phyloP scores from a whole-genome alignment of 306 rosid genomes.

The Astragalus glycyphyllos region DNA sequence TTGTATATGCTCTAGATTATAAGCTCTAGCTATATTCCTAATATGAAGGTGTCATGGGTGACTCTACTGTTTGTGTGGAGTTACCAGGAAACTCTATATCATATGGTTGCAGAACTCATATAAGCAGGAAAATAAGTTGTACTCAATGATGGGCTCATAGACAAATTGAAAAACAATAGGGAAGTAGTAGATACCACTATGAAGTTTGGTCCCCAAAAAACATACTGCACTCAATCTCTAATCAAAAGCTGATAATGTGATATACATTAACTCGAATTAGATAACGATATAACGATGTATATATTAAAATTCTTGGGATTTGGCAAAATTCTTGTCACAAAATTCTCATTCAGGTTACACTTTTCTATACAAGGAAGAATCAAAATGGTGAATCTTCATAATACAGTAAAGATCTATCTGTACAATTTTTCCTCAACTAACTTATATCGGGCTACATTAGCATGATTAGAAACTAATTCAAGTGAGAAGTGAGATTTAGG shows the following conservation, averaged over 20 bases:
- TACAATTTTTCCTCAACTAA: constrained; percentile 2
- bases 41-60: no score
- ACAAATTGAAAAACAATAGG: neutral
- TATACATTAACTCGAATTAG: neutral
- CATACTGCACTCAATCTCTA: neutral
- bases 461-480: neutral
- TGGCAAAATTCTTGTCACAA: neutral
- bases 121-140: neutral
- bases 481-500: constrained; percentile 1
- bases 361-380: neutral
- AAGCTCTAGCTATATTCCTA: neutral
- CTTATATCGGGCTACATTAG: neutral
- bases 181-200: no score
- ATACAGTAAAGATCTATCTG: neutral
- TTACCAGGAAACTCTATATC: no score
- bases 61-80: no score
- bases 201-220: no score
- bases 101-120: no score
- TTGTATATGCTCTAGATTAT: no score
- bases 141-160: neutral
- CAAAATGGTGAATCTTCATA: neutral
- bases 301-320: neutral
- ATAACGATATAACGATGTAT: neutral
- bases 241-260: neutral
- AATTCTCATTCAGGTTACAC: neutral